Base-by-base conservation (phyloP, 192 early-diverging fungal species). In the Diversispora epigaea region DNA sequence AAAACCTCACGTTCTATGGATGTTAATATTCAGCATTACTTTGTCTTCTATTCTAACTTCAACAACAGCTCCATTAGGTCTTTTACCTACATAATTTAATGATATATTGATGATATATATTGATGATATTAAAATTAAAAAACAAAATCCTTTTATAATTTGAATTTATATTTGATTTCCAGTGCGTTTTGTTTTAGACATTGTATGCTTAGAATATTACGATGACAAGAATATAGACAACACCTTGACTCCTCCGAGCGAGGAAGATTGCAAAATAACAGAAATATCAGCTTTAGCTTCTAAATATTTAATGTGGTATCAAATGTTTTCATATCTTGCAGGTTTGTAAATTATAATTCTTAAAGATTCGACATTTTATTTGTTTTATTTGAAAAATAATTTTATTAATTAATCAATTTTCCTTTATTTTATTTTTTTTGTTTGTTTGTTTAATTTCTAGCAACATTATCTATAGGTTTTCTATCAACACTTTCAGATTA, bases 401-500 rank as follows among this genome's bases (percentile, higher is more conserved):
- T 15, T 71, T 39, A 44, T 32, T 50, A 50, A 12, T 14, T 50
- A 50, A 50, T 50, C 14, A 50, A 12, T 14, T 12, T 0, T 5
- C 6, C 8, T 14, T 50, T 50, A 12, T 50, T 50, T n/a, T n/a
- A n/a, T n/a, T 50, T 14, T 50, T 50, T 0, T 50, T 8, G 14
- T 14, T 12, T 50, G n/a, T n/a, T n/a, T n/a, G n/a, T 50, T 57
- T 6, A n/a, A 5, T 41, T 52, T 57, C 19, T 4, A 56, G 69
- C n/a, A 15, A 55, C 55, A 44, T 41, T 71, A 22, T 71, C 73
- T 19, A 63, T 64, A 25, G 60, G 73, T 17, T 77, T 61, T 61
- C 32, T 77, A 47, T 70, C 67, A 15, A 63, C 72, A 17, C 43
- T 63, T 11, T 74, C 72, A 52, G 72, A 74, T 50, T 64, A 52